These are phyloP conservation scores for Paramecium tetraurelia DNA, from an alignment of 73 alveolate genomes.

Conservation along the genomic window DNA sequence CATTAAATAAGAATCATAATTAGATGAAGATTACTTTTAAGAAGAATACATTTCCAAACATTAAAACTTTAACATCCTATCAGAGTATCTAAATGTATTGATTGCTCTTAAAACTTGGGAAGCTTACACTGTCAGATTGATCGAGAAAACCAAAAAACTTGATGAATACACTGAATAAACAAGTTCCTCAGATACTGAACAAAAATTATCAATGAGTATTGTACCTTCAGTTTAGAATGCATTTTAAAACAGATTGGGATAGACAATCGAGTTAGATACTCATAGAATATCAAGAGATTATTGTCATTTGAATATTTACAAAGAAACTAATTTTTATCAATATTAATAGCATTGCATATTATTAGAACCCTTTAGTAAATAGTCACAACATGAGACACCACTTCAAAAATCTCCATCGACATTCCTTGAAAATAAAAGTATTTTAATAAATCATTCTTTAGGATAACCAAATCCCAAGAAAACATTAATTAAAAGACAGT, in stretches of 20 bases:
- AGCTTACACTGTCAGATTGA: background rate
- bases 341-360: background rate
- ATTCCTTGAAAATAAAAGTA: background rate
- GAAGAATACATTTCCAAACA: background rate
- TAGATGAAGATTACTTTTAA: background rate
- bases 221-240: background rate
- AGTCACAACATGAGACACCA: background rate
- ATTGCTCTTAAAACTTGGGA: slow-evolving; percentile 27
- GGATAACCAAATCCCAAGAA: background rate
- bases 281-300: background rate
- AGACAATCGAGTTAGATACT: background rate
- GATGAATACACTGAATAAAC: background rate
- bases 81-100: slow-evolving; percentile 2
- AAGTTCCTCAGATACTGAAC: background rate
- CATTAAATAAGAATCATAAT: background rate
- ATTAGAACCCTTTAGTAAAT: background rate
- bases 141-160: background rate
- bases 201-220: background rate
- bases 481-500: background rate
- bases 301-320: background rate
- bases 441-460: background rate
- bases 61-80: slow-evolving; percentile 16
- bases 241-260: background rate
- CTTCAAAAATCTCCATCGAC: background rate
- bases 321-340: background rate